Conservation (phyloP, 176 grass and related monocot species). For the Pontederia paniculata region DNA sequence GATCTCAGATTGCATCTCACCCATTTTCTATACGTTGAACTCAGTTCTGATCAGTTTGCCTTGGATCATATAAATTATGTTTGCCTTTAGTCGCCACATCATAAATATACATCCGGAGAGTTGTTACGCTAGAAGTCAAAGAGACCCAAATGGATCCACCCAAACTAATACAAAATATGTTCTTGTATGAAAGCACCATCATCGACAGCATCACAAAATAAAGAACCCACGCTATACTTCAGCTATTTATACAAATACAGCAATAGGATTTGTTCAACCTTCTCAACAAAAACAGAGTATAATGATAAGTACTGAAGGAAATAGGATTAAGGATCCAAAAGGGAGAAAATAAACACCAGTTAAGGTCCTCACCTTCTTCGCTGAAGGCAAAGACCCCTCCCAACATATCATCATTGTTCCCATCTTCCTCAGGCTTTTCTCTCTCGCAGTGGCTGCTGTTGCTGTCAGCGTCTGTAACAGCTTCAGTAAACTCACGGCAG, state of each 20-base stretch:
- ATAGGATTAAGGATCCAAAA: no score
- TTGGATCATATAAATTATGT: no score
- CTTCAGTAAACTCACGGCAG: slow-evolving; percentile 99
- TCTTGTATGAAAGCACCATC: no score
- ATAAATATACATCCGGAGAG: no score
- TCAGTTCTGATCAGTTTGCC: no score
- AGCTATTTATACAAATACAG: neutral
- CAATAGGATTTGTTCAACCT: neutral
- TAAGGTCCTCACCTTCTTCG: slow-evolving; percentile 65
- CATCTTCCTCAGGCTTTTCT: slow-evolving; percentile 98
- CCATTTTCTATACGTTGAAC: no score
- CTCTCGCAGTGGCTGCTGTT: slow-evolving; percentile 98
- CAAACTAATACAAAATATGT: no score
- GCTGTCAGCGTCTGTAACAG: slow-evolving; percentile 99
- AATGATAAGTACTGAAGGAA: slow-evolving; percentile 4
- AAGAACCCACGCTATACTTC: neutral
- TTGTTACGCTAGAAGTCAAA: no score
- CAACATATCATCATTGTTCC: slow-evolving; percentile 89
- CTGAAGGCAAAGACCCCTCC: slow-evolving; percentile 96
- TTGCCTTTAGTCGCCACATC: no score
- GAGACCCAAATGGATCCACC: no score
- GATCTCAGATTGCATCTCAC: no score
- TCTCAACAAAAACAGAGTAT: neutral
- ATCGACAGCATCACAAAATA: no score
- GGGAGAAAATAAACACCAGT: neutral